Evolutionary conservation across 768 basidiomycete genomes (phyloP).

Genomic region (Phylloporus sp.): DNA sequence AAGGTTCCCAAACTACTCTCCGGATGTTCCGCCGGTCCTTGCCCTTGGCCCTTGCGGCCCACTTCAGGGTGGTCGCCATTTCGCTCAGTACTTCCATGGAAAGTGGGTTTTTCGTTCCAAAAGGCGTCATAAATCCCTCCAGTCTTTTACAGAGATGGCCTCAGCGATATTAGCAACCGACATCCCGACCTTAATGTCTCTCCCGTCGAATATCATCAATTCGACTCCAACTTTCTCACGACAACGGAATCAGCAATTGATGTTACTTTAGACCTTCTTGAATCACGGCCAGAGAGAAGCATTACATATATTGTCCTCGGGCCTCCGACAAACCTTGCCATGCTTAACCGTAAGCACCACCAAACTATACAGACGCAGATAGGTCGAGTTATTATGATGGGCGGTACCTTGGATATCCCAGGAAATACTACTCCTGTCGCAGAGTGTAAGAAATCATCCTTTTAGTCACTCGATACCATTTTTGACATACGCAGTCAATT

Average conservation of each 20-base stretch:
- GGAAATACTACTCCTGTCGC: constrained; percentile 81
- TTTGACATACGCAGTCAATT: constrained; percentile 55
- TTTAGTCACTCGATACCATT: background rate
- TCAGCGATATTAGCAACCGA: constrained; percentile 54
- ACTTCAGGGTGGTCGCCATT: constrained; percentile 65
- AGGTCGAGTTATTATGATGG: constrained; percentile 84
- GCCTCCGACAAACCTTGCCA: constrained; percentile 77
- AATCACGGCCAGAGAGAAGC: constrained; percentile 44
- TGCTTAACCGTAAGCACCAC: constrained; percentile 54
- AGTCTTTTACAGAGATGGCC: constrained; percentile 57
- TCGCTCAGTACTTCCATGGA: constrained; percentile 84
- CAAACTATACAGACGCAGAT: constrained; percentile 52
- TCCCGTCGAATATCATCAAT: constrained; percentile 7
- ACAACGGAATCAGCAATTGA: constrained; percentile 48
- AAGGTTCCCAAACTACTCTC: constrained; percentile 63
- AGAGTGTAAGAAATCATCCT: constrained; percentile 59
- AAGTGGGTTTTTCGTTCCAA: constrained; percentile 38
- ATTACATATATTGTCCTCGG: constrained; percentile 74
- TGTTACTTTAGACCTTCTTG: constrained; percentile 53
- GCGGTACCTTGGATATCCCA: constrained; percentile 88
- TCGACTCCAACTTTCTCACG: constrained; percentile 45
- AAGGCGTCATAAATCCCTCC: constrained; percentile 1
- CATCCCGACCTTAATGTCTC: constrained; percentile 59
- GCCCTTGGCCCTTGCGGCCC: constrained; percentile 63
- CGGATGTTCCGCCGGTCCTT: constrained; percentile 53